Evolutionary conservation across 2,329 filamentous ascomycete species (phyloP), one percentile per base, ranked within the genome.

Genomic region (Elsinoe australis): DNA sequence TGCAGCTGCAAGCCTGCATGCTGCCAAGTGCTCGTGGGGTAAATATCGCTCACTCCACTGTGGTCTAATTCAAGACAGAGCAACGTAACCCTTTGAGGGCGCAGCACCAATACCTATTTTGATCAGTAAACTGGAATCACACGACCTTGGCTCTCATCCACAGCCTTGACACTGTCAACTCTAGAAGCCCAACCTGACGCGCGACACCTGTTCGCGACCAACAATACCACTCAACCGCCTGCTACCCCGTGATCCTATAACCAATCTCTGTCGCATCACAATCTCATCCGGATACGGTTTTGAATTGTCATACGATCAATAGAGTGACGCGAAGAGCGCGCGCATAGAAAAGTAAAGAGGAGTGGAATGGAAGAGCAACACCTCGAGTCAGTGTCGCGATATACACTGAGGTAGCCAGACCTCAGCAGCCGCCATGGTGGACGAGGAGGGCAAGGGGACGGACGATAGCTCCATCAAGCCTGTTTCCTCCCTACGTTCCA

Each of bases 391-490:
- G 39, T 31, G 39, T 21, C 26, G 12, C 29, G 26, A 29, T 26
- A 44, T 18, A 44, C 39, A 24, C 28, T 18, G 39, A 29, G 39
- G 39, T 44, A 44, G 39, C 28, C 28, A 12, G 8, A 26, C 39
- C 24, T 21, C 17, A n/a, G 14, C 12, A 19, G 36, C 15, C 14
- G 29, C 8, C 9, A 54, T 38, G 33, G 59, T 57, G 56, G 52
- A 54, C n/a, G 42, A 55, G 44, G 39, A 49, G 15, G 67, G 71
- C 54, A 71, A 85, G 57, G 82, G 78, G 66, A 80, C 80, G 51
- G 85, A 89, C 72, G 83, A 76, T 69, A 83, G 83, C 51, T 88
- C 85, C 54, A 80, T 89, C 58, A 86, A 82, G 70, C 85, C 87
- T 19, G 85, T 92, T 44, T 92, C 86, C 45, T 89, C 85, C 45